Evolutionary conservation across 2,329 filamentous ascomycete genomes (phyloP).

Genomic region (Akanthomyces lecanii): DNA sequence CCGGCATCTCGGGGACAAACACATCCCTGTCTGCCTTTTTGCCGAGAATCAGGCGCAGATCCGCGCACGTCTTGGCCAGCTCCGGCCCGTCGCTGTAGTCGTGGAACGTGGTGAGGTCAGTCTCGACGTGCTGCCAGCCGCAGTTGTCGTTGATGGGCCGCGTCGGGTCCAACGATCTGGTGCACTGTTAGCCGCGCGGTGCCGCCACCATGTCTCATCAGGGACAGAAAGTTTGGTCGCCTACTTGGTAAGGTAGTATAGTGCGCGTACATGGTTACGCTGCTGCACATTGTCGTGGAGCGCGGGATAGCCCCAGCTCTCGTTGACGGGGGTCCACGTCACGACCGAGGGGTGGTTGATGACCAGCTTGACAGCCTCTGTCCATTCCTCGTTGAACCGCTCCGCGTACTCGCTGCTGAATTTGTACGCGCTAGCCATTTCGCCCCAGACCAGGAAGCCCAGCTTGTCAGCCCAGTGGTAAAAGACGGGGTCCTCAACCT

Average conservation of each 20-base stretch:
- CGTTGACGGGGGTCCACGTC: constrained; percentile 63
- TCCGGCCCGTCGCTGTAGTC: constrained; percentile 59
- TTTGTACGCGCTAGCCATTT: constrained; percentile 62
- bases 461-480: constrained; percentile 58
- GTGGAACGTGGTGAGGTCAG: constrained; percentile 64
- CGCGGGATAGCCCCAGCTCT: constrained; percentile 60
- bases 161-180: constrained; percentile 53
- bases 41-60: constrained; percentile 49
- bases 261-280: constrained; percentile 58
- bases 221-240: constrained; percentile 14
- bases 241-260: constrained; percentile 62
- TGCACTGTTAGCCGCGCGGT: constrained; percentile 13
- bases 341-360: constrained; percentile 63
- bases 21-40: constrained; percentile 49
- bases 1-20: constrained; percentile 46
- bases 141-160: constrained; percentile 68
- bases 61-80: constrained; percentile 51
- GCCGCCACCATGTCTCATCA: too few relatives aligned
- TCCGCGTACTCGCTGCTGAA: constrained; percentile 56
- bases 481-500: constrained; percentile 58
- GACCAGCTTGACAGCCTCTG: constrained; percentile 57
- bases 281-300: constrained; percentile 54
- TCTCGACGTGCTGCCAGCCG: constrained; percentile 64
- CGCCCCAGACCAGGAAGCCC: constrained; percentile 60
- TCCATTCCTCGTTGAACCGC: constrained; percentile 62